These are phyloP conservation scores for Salvia sclarea DNA, from an alignment of 305 asterid genomes.

Conservation along the genomic window DNA sequence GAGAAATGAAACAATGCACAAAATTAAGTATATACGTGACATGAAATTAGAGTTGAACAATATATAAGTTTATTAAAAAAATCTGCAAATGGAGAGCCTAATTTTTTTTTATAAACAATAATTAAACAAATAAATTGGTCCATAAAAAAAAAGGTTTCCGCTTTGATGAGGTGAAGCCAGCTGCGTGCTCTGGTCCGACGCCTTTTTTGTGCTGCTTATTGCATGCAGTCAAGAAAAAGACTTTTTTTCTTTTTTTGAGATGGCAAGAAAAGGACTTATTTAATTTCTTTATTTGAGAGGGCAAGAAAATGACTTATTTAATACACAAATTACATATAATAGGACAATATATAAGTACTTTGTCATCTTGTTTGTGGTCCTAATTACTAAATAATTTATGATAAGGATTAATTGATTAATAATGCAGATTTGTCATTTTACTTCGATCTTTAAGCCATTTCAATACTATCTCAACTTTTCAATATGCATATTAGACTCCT, in stretches of 20 bases:
- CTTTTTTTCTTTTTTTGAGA: not conserved
- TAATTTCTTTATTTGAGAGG: too few relatives aligned
- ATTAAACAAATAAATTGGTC: too few relatives aligned
- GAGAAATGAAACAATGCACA: too few relatives aligned
- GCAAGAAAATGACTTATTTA: too few relatives aligned
- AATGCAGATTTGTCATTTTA: too few relatives aligned
- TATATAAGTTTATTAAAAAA: not conserved
- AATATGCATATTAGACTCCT: too few relatives aligned
- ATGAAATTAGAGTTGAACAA: not conserved
- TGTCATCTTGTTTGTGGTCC: constrained; percentile 26
- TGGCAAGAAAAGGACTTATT: constrained; percentile 12
- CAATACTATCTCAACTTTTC: too few relatives aligned
- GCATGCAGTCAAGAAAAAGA: not conserved
- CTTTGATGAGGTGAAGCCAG: constrained; percentile 18
- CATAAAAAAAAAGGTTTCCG: not conserved
- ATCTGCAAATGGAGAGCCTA: not conserved
- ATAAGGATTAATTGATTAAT: not conserved
- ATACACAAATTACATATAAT: too few relatives aligned
- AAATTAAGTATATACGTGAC: not conserved
- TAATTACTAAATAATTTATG: too few relatives aligned
- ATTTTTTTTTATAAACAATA: too few relatives aligned
- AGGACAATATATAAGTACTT: not conserved
- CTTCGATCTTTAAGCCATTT: too few relatives aligned
- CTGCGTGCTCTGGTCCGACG: constrained; percentile 29
- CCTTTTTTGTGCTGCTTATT: not conserved